A percentile compares a stretch with the other conserved stretches of the same genome.
Evolutionary conservation across 257 asterid species (phyloP).

Genomic region (Voacanga thouarsii): DNA sequence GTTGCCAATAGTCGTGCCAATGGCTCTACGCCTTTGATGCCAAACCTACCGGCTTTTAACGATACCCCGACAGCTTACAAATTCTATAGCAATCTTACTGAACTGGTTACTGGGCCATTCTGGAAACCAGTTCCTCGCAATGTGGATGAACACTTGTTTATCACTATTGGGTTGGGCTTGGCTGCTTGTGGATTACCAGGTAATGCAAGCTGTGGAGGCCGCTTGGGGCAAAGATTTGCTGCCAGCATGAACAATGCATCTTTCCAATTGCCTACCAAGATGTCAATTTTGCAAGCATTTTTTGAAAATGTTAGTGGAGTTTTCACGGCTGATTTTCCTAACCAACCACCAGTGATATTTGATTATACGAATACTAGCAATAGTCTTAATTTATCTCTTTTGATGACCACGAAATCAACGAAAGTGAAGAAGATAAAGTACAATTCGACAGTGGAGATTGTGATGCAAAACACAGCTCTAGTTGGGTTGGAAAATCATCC

Average conservation of each 20-base stretch:
- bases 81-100: slow-evolving; percentile 52
- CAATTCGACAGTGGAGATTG: slow-evolving; percentile 24
- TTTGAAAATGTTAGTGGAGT: slow-evolving; percentile 16
- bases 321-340: slow-evolving; percentile 23
- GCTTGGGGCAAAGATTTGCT: slow-evolving; percentile 33
- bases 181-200: slow-evolving; percentile 42
- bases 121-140: slow-evolving; percentile 44
- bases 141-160: slow-evolving; percentile 56
- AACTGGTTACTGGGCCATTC: slow-evolving; percentile 43
- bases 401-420: slow-evolving; percentile 25
- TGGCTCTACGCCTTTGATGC: slow-evolving; percentile 47
- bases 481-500: slow-evolving; percentile 24
- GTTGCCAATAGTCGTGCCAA: slow-evolving; percentile 31
- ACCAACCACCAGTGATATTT: slow-evolving; percentile 17
- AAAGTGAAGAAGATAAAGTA: slow-evolving; percentile 23
- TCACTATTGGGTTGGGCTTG: slow-evolving; percentile 55
- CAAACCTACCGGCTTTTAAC: slow-evolving; percentile 56
- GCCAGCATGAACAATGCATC: slow-evolving; percentile 81
- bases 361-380: slow-evolving; percentile 15
- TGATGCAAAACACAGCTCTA: slow-evolving; percentile 25
- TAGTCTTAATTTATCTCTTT: neutral
- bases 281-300: slow-evolving; percentile 61
- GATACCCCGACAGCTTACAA: slow-evolving; percentile 70
- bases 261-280: slow-evolving; percentile 41
- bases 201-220: slow-evolving; percentile 47